Conservation (phyloP, 2,329 filamentous ascomycete species). For the Penicillium verrucosum region DNA sequence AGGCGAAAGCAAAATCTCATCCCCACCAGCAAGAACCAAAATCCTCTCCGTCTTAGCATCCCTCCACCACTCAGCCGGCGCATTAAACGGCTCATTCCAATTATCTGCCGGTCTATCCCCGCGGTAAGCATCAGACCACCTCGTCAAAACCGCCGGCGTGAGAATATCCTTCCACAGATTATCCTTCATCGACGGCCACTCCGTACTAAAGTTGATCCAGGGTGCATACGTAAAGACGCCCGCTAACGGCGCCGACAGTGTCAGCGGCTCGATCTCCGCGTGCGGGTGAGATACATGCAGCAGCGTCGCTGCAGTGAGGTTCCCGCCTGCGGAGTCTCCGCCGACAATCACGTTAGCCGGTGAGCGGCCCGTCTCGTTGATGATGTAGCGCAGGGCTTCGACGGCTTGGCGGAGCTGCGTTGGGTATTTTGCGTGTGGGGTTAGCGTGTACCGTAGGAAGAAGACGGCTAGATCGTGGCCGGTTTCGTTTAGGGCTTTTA, state of each 20-base stretch:
- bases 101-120: conserved; percentile 38
- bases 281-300: conserved; percentile 52
- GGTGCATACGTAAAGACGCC: conserved; percentile 54
- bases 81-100: conserved; percentile 53
- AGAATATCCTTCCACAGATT: conserved; percentile 54
- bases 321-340: conserved; percentile 43
- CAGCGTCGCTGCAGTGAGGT: conserved; percentile 35
- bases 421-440: conserved; percentile 40
- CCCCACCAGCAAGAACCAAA: conserved; percentile 51
- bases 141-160: conserved; percentile 29
- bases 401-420: conserved; percentile 40
- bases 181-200: conserved; percentile 39
- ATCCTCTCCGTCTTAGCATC: conserved; percentile 48
- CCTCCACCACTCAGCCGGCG: conserved; percentile 52
- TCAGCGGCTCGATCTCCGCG: conserved; percentile 45
- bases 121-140: conserved; percentile 50
- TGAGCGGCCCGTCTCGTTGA: conserved; percentile 29
- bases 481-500: conserved; percentile 36
- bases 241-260: conserved; percentile 37
- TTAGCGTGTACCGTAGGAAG: conserved; percentile 54
- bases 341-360: conserved; percentile 37
- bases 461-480: conserved; percentile 49
- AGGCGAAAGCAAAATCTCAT: conserved; percentile 51
- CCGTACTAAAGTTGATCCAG: conserved; percentile 51
- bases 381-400: conserved; percentile 39